These are phyloP conservation scores for Obelidium mucronatum DNA, from an alignment of 192 early-diverging fungal genomes.

Conservation along the genomic window DNA sequence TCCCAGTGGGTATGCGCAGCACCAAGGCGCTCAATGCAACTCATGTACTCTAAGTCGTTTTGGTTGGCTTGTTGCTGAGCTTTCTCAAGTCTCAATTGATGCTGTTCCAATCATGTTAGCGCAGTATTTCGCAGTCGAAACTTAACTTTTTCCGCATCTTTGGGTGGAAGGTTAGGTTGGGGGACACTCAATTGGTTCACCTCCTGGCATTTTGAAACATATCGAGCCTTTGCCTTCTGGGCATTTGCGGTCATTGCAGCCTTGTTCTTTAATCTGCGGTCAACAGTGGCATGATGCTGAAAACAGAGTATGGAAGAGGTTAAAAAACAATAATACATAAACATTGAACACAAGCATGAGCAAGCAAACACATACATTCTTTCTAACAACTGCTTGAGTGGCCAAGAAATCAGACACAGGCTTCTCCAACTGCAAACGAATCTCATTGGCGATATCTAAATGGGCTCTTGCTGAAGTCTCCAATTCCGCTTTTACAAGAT, in stretches of 20 bases:
- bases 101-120: too few relatives aligned
- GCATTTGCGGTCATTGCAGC: constrained; percentile 44
- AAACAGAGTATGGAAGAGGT: too few relatives aligned
- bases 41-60: constrained; percentile 57
- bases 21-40: constrained; percentile 47
- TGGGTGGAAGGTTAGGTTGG: constrained; percentile 34
- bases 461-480: constrained; percentile 54
- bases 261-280: constrained; percentile 56
- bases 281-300: constrained; percentile 56
- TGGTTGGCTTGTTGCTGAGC: constrained; percentile 48
- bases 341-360: constrained; percentile 12
- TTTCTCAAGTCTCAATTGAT: constrained; percentile 46
- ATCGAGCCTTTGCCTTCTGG: constrained; percentile 53
- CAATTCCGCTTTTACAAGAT: constrained; percentile 55
- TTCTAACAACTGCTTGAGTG: constrained; percentile 49
- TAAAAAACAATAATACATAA: neutral
- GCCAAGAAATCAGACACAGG: constrained; percentile 50
- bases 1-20: constrained; percentile 58
- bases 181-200: constrained; percentile 27
- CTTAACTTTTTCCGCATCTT: constrained; percentile 53
- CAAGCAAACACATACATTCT: constrained; percentile 44
- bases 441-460: constrained; percentile 56
- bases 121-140: neutral
- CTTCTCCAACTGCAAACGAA: constrained; percentile 57
- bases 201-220: constrained; percentile 56